These are phyloP conservation scores for Eucalyptus camaldulensis DNA, from an alignment of 345 rosid species.

Conservation along the genomic window DNA sequence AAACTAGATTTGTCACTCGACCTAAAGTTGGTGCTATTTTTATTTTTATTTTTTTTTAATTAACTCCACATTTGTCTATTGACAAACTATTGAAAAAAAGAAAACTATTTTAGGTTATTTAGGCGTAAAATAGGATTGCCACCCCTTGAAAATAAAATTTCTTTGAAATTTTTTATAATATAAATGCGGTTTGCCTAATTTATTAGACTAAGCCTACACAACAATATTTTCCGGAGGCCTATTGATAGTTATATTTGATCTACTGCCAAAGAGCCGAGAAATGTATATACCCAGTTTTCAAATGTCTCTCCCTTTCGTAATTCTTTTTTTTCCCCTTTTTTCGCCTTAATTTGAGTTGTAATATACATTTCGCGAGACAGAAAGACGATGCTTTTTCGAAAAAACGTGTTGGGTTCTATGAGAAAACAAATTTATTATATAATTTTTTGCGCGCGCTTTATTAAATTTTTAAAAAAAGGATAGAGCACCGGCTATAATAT, in stretches of 20 bases:
- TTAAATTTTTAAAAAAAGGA: background rate
- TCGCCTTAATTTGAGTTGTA: background rate
- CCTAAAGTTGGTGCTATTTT: too few relatives aligned
- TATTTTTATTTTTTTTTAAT: accelerated
- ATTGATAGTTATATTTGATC: background rate
- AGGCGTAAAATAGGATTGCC: too few relatives aligned
- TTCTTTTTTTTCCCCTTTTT: background rate
- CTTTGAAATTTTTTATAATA: background rate
- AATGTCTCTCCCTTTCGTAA: background rate
- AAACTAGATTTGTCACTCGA: accelerated
- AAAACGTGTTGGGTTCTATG: background rate
- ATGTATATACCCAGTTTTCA: background rate
- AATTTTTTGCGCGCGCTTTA: background rate
- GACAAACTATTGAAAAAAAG: too few relatives aligned
- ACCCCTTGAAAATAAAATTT: background rate
- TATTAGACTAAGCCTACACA: background rate
- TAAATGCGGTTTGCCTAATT: background rate
- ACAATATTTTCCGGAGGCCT: background rate
- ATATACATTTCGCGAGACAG: background rate
- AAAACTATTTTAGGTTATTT: too few relatives aligned
- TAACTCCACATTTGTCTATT: too few relatives aligned
- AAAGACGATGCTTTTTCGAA: background rate
- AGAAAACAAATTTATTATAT: background rate
- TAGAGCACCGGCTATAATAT: background rate
- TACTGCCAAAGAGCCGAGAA: background rate